Base-by-base conservation (phyloP, 768 basidiomycete genomes). In the Trametes cubensis region DNA sequence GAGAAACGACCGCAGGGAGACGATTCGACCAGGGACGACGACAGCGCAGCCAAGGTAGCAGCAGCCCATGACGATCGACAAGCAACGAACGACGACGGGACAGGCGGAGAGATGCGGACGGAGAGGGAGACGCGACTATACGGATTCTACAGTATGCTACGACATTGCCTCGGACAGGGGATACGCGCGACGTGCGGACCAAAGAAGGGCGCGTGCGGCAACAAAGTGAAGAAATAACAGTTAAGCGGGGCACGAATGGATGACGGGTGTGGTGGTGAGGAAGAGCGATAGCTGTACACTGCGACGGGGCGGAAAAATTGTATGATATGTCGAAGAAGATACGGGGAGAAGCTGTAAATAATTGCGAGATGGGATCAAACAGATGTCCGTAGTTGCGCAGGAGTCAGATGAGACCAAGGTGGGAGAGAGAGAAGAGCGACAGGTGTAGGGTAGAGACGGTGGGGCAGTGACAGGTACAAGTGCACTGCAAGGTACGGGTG, bases 131-230 rank as follows among this genome's bases (percentile, higher is more conserved):
- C 25, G 23, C 41, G 40, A 59, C 58, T 59, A 59, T 59, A 59
- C 41, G 58, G 49, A 34, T 51, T 51, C 49, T 59, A 59, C 41
- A 52, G 41, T 59, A 59, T 51, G 58, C 34, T 57, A 48, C 46
- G 56, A 57, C 56, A 57, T 47, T 30, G 54, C 56, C 56, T 34
- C 11, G 34, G 34, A 34, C 46, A 38, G 56, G 38, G 14, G 28
- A 21, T 34, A 34, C 11, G 11, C 46, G 20, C 55, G n/a, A 46
- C 45, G 55, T n/a, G 23, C 44, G 44, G 44, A 47, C 34, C 42
- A 47, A 47, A 25, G 46, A 47, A 44, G 42, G 20, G 45, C 45
- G 45, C 34, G 45, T 20, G 45, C 13, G 20, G 55, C 42, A 47
- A 28, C 47, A 41, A 49, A 58, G 26, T 59, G 58, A 59, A 15